Evolutionary conservation across 73 alveolate species (phyloP), one percentile per base, ranked within the genome.

Genomic region (Symbiodinium natans): DNA sequence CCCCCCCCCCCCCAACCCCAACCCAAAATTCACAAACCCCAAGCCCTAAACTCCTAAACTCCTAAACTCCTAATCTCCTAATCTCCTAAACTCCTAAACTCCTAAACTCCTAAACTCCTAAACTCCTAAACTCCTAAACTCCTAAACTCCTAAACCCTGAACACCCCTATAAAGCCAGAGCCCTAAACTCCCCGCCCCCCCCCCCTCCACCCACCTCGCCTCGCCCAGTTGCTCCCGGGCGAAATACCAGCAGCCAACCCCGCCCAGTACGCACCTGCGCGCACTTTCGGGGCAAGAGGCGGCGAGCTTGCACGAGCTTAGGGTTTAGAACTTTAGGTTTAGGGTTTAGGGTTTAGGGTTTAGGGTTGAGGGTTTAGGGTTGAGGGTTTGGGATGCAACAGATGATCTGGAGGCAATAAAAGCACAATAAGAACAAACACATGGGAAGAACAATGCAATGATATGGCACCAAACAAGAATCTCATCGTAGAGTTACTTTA

Each of bases 201-300:
- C 17, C 17, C 40, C 38, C 77, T 63, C 31, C 77, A 21, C 15
- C 59, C 3, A 11, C 46, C 33, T 11, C 3, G 75, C 97, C 97
- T 90, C 97, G 23, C 97, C 88, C 87, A 90, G 84, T 54, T 90
- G 97, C 54, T 90, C 97, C 27, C 77, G 75, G 56, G 97, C 97
- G 33, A 90, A 13, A 77, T 90, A 90, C 97, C 97, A 90, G 87
- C 89, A 90, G 77, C 80, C 97, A 48, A 90, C 46, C 3, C 97
- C 97, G 0, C 97, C 97, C 38, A 41, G 17, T 29, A 90, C 52
- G 41, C 97, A 90, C 68, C 41, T 56, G 52, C n/a, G 31, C 56
- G 85, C 85, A 87, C 85, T 42, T 87, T 82, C 34, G 94, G 21
- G 11, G 41, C 94, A 84, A 54, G 36, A 6, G 82, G 59, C 6